Conservation (phyloP, 2,329 filamentous ascomycete species). For the Scleromitrula shiraiana region DNA sequence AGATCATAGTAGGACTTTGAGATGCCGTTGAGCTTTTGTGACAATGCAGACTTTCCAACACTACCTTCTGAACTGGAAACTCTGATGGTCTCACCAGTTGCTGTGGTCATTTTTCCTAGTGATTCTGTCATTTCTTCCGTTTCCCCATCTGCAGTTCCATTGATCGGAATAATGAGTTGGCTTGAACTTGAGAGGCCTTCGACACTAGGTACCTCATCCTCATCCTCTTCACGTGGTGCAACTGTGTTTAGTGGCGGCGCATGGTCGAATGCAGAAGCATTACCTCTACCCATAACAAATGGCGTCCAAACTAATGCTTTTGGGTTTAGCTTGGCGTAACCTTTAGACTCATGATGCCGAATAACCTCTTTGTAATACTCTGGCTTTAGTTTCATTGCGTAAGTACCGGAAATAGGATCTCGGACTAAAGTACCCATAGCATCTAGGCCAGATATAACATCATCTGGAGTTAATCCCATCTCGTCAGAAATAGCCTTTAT, state of each 20-base stretch:
- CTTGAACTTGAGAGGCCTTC: slow-evolving; percentile 14
- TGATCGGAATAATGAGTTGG: slow-evolving; percentile 22
- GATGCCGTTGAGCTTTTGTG: slow-evolving; percentile 19
- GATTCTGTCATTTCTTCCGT: slow-evolving; percentile 22
- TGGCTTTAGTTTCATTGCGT: slow-evolving; percentile 81
- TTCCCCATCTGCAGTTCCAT: slow-evolving; percentile 18
- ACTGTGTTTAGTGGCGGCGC: slow-evolving; percentile 77
- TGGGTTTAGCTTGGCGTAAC: slow-evolving; percentile 76
- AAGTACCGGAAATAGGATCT: slow-evolving; percentile 80
- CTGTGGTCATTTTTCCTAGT: slow-evolving; percentile 25
- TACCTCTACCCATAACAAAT: slow-evolving; percentile 88
- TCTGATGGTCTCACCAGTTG: slow-evolving; percentile 15
- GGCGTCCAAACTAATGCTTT: slow-evolving; percentile 87
- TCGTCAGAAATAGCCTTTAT: slow-evolving; percentile 69
- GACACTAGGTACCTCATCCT: slow-evolving; percentile 22
- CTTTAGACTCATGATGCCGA: slow-evolving; percentile 79
- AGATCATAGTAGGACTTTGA: slow-evolving; percentile 24
- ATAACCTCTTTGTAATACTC: slow-evolving; percentile 83
- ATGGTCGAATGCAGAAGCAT: slow-evolving; percentile 74
- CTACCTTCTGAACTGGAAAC: slow-evolving; percentile 14
- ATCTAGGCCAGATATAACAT: slow-evolving; percentile 90
- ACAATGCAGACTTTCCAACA: slow-evolving; percentile 14
- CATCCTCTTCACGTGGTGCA: slow-evolving; percentile 74
- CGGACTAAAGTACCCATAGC: slow-evolving; percentile 81
- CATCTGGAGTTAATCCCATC: slow-evolving; percentile 92